These are phyloP conservation scores for Beta lomatogona DNA, from an alignment of 179 eudicot species.

Conservation along the genomic window DNA sequence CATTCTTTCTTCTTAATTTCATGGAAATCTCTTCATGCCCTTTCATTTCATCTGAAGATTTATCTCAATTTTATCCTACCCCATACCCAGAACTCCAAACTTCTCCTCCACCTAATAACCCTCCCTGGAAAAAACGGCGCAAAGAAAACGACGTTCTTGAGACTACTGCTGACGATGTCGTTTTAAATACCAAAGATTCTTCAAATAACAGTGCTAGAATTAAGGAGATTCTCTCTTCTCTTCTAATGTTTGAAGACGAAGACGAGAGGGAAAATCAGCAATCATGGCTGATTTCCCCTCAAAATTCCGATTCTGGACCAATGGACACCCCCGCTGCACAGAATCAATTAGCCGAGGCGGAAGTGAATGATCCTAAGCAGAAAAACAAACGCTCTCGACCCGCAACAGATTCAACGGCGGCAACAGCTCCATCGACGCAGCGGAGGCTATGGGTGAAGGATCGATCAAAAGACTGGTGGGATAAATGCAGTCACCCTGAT, in stretches of 20 bases:
- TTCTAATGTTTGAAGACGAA: constrained; percentile 27
- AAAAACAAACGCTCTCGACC: constrained; percentile 20
- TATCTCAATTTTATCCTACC: constrained; percentile 35
- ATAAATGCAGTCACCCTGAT: constrained; percentile 56
- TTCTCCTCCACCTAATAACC: background rate
- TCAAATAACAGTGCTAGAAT: background rate
- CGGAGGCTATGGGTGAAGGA: constrained; percentile 79
- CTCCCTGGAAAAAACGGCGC: constrained; percentile 19
- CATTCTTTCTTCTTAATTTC: background rate
- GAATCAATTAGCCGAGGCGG: too few relatives aligned
- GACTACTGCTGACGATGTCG: background rate
- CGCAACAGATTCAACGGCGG: background rate
- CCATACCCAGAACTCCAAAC: constrained; percentile 37
- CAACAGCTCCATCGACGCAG: constrained; percentile 20
- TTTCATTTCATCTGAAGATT: constrained; percentile 45
- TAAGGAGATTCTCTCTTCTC: constrained; percentile 29
- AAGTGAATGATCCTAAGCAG: background rate
- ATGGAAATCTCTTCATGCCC: constrained; percentile 67
- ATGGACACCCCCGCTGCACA: too few relatives aligned
- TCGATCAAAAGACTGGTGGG: constrained; percentile 90
- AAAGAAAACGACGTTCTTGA: background rate
- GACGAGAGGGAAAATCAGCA: background rate
- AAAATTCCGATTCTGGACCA: too few relatives aligned
- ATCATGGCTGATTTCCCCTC: too few relatives aligned
- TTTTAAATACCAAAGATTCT: background rate